A percentile compares a stretch with the other conserved stretches of the same genome.
These are phyloP conservation scores for Colletotrichum aenigma DNA, from an alignment of 2,329 filamentous ascomycete genomes.

Conservation along the genomic window DNA sequence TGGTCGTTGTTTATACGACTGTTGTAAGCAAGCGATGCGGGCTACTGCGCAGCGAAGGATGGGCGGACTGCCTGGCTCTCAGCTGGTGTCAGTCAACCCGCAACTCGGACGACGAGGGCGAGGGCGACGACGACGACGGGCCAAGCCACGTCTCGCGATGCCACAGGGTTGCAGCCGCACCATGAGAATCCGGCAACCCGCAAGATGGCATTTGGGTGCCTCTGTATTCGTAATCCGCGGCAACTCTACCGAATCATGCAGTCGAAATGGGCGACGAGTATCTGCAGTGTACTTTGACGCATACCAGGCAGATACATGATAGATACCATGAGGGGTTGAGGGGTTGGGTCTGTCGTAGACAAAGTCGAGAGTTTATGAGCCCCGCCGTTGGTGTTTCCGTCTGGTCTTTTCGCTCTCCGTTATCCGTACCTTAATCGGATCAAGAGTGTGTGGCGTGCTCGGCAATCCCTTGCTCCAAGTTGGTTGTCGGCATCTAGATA, in stretches of 20 bases:
- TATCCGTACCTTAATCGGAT: not conserved
- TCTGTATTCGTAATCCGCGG: not conserved
- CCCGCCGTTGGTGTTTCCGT: constrained; percentile 15
- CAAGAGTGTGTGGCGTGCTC: not conserved
- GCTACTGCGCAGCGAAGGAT: not conserved
- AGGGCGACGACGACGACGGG: not conserved
- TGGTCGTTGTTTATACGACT: not conserved
- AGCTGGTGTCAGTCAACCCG: not conserved
- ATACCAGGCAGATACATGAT: not conserved
- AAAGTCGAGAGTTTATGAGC: not conserved
- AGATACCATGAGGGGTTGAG: not conserved
- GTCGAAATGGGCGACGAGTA: not conserved
- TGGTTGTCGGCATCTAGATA: not conserved
- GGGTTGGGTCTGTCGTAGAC: not conserved
- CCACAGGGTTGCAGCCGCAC: not conserved
- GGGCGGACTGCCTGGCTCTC: not conserved
- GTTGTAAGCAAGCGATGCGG: not conserved
- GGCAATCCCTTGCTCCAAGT: not conserved
- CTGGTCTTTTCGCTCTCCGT: constrained; percentile 9
- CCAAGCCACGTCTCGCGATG: not conserved
- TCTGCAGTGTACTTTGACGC: not conserved
- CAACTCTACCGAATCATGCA: not conserved
- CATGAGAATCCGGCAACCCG: not conserved
- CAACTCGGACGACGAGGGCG: not conserved
- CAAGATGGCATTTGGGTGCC: not conserved